A percentile compares a stretch with the other conserved stretches of the same genome.
These are phyloP conservation scores for Plasmodium gallinaceum DNA, from an alignment of 169 alveolate genomes.

Conservation along the genomic window DNA sequence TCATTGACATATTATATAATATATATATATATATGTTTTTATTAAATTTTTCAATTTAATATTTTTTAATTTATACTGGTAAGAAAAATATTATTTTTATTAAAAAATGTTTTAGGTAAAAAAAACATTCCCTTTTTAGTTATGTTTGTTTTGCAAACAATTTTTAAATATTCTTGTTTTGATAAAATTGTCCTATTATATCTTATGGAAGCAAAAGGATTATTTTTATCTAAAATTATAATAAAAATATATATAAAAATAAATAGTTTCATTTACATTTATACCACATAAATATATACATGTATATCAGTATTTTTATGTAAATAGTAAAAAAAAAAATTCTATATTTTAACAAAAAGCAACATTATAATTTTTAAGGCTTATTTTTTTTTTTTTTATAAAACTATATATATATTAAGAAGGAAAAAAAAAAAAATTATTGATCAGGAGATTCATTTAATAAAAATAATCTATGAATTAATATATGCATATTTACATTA, in stretches of 20 bases:
- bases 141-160: slow-evolving; percentile 4
- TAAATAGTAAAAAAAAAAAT: too few relatives aligned
- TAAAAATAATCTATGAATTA: too few relatives aligned
- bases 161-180: slow-evolving; percentile 1
- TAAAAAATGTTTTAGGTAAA: slow-evolving; percentile 20
- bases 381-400: too few relatives aligned
- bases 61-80: slow-evolving; percentile 22
- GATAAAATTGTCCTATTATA: slow-evolving; percentile 10
- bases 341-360: too few relatives aligned
- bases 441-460: neutral
- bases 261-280: slow-evolving; percentile 56
- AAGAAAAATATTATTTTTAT: slow-evolving; percentile 9
- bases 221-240: slow-evolving; percentile 17
- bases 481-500: too few relatives aligned
- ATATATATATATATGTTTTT: slow-evolving; percentile 14
- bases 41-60: slow-evolving; percentile 8
- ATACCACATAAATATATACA: slow-evolving; percentile 30
- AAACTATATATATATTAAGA: too few relatives aligned
- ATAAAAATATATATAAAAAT: slow-evolving; percentile 33
- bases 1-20: neutral
- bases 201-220: slow-evolving; percentile 15
- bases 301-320: neutral
- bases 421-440: too few relatives aligned
- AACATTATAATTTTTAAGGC: too few relatives aligned
- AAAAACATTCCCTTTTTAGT: slow-evolving; percentile 39